These are phyloP conservation scores for Articulospora tetracladia DNA, from an alignment of 495 filamentous ascomycete species.

Conservation along the genomic window DNA sequence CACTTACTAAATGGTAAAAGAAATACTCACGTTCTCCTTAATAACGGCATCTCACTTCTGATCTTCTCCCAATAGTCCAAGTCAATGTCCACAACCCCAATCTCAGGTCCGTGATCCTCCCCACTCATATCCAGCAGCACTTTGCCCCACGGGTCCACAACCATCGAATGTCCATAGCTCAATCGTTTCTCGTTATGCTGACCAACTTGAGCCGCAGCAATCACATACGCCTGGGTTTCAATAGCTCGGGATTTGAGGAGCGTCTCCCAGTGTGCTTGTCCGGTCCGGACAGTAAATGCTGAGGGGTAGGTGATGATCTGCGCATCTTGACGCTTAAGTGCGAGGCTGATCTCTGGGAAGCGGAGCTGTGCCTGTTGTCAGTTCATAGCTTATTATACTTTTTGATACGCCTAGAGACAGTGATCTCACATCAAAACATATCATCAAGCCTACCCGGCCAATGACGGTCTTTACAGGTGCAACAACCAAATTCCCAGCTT, in stretches of 20 bases:
- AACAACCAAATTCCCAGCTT: constrained; percentile 53
- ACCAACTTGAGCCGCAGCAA: constrained; percentile 85
- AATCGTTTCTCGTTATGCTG: constrained; percentile 71
- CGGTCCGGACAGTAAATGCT: constrained; percentile 88
- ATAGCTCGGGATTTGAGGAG: constrained; percentile 80
- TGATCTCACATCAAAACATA: constrained; percentile 81
- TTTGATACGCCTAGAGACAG: neutral
- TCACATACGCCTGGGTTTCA: constrained; percentile 82
- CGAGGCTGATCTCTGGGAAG: constrained; percentile 73
- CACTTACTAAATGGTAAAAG: neutral
- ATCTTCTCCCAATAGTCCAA: constrained; percentile 39
- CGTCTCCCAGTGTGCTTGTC: constrained; percentile 78
- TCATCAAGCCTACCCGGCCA: constrained; percentile 71
- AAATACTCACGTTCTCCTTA: constrained; percentile 37
- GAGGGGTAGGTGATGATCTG: constrained; percentile 84
- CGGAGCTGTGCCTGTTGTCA: constrained; percentile 44
- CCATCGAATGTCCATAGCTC: constrained; percentile 88
- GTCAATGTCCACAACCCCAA: constrained; percentile 46
- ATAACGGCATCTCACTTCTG: constrained; percentile 59
- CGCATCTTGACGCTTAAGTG: constrained; percentile 59
- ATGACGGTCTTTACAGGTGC: constrained; percentile 69
- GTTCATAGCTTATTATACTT: neutral
- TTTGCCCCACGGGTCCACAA: constrained; percentile 84
- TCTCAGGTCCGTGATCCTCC: constrained; percentile 39
- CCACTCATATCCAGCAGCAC: constrained; percentile 62